Evolutionary conservation across 2,329 filamentous ascomycete species (phyloP).

Genomic region (Cladosporium cucumerinum): DNA sequence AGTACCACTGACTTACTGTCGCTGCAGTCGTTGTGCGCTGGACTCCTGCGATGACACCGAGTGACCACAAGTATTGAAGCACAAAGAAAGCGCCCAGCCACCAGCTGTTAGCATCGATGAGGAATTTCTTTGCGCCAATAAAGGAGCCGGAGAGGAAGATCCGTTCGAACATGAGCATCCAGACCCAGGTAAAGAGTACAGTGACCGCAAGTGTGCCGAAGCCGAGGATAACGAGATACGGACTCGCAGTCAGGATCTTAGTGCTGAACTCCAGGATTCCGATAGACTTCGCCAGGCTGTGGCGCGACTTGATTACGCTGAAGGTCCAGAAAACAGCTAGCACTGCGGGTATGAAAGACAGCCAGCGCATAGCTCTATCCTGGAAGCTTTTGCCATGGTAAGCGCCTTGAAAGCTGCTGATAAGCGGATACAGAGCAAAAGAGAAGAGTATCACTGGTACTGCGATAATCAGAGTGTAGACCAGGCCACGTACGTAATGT

Average conservation of each 20-base stretch:
- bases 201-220: constrained; percentile 71
- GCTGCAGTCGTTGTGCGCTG: constrained; percentile 90
- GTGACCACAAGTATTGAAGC: constrained; percentile 91
- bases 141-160: constrained; percentile 92
- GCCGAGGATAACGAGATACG: constrained; percentile 78
- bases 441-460: constrained; percentile 84
- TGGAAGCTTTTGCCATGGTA: constrained; percentile 76
- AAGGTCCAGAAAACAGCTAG: constrained; percentile 78
- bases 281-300: constrained; percentile 77
- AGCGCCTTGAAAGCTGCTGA: constrained; percentile 79
- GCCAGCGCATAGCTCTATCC: constrained; percentile 84
- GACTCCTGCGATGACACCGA: constrained; percentile 80
- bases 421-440: constrained; percentile 86
- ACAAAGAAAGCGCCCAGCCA: constrained; percentile 92
- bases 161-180: constrained; percentile 94
- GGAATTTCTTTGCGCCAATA: constrained; percentile 58
- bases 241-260: constrained; percentile 79
- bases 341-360: constrained; percentile 71
- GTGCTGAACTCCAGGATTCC: constrained; percentile 90
- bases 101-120: constrained; percentile 87
- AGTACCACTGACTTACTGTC: constrained; percentile 98
- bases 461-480: constrained; percentile 74
- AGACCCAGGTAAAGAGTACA: constrained; percentile 89
- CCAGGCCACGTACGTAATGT: constrained; percentile 81
- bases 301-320: constrained; percentile 74